Conservation (phyloP, 768 basidiomycete species). For the Amanita brunnescens region DNA sequence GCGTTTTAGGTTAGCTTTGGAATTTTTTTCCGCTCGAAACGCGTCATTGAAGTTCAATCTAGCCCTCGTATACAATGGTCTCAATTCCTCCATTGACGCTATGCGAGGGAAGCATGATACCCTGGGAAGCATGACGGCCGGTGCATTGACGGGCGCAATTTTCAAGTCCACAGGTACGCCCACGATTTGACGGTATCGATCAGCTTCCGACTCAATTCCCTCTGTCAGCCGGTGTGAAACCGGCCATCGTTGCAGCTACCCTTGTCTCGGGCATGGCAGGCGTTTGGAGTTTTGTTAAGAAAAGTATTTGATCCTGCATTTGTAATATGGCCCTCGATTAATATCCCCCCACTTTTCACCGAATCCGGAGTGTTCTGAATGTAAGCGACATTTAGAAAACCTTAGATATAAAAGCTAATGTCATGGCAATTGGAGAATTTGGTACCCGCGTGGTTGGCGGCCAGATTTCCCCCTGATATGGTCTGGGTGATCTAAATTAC, state of each 20-base stretch:
- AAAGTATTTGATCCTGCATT: conserved; percentile 57
- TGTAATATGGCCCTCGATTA: conserved; percentile 37
- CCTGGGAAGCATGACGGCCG: conserved; percentile 86
- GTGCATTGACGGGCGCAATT: conserved; percentile 80
- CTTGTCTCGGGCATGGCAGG: conserved; percentile 87
- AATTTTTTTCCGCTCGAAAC: conserved; percentile 19
- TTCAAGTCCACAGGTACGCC: conserved; percentile 90
- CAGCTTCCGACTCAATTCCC: conserved; percentile 23
- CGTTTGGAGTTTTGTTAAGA: conserved; percentile 92
- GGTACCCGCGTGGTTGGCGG: conserved; percentile 33
- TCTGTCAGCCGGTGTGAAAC: conserved; percentile 79
- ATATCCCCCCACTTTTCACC: conserved; percentile 37
- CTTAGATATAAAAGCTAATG: conserved; percentile 19
- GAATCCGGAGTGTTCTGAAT: conserved; percentile 35
- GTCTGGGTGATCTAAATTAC: conserved; percentile 34
- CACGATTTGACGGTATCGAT: conserved; percentile 21
- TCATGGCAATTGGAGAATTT: conserved; percentile 22
- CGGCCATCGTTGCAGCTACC: conserved; percentile 83
- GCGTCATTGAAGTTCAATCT: conserved; percentile 25
- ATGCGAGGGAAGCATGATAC: conserved; percentile 88
- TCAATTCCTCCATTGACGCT: conserved; percentile 90
- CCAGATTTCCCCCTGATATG: conserved; percentile 35
- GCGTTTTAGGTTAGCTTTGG: conserved; percentile 79
- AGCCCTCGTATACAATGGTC: conserved; percentile 94
- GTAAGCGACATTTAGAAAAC: conserved; percentile 31